Base-by-base conservation (phyloP, 306 rosid genomes). In the Begonia peltatifolia region DNA sequence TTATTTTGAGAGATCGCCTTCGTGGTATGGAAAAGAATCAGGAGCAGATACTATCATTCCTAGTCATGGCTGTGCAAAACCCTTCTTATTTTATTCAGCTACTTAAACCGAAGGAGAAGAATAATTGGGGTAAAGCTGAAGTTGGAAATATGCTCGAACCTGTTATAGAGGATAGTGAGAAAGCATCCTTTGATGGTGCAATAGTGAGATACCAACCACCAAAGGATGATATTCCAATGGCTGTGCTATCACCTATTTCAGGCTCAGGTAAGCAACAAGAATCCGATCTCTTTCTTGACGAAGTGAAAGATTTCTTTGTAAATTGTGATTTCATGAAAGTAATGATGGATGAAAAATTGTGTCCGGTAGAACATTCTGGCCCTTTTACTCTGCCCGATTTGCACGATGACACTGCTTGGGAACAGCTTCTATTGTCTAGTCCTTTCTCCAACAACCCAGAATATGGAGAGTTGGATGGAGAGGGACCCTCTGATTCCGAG, bases 61-160 rank as follows among this genome's bases (percentile, higher is more conserved):
- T 92, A 64, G 99, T 86, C 49, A 83, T 83, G 94, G 99, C 87
- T 2, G 83, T 92, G 77, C 96, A 92, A 71, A 79, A 67, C 72
- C 99, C 99, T 20, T 86, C 77, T 9, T 72, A 83, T 66, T 64
- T 92, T 56, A 74, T 81, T 68, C 87, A 92, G 73, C 55, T 83
- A 54, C 77, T 83, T 71, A 80, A 90, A 20, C 87, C 94, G 1
- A 83, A 90, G 68, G 99, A 86, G 57, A 75, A 81, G 57, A 75
- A 81, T 12, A 77, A 73, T 68, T 90, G 99, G 99, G 75, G 62
- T 42, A 55, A 71, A 56, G 69, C 83, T 14, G 95, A 89, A 38
- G 41, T 77, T 0, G 76, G 75, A 25, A 67, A 63, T 53, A 65
- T 74, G 67, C 66, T 78, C 36, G 90, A 76, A 59, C 71, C 56